Base-by-base conservation (phyloP, 352 stramenopile genomes). In the Pseudoperonospora humuli region DNA sequence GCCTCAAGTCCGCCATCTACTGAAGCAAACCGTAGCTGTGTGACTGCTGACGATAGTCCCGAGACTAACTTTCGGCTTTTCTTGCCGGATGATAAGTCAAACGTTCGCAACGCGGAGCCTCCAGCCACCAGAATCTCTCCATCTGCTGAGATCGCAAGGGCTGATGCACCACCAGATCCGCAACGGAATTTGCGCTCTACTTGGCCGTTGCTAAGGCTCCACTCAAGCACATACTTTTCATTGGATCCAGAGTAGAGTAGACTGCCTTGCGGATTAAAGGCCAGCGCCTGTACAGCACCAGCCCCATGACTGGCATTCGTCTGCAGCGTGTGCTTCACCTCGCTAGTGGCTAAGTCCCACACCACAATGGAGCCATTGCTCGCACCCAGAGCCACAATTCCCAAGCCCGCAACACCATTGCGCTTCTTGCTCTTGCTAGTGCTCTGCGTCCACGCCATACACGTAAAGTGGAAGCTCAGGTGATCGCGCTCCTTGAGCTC, bases 401-500 rank as follows among this genome's bases (percentile, higher is more conserved):
- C 80, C 2, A 82, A 46, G 29, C 42, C 50, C 13, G 48, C 47
- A 38, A 67, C 76, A 40, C 53, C 48, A 25, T 37, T 45, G 45
- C 75, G 73, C 58, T 84, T 84, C 45, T 63, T 57, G 13, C 9
- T 34, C 21, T 53, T 57, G 14, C 15, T 14, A 18, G 39, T 31
- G n/a, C 50, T 32, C 45, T 74, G 65, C 18, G 73, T 72, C 80
- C 80, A 93, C 11, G 77, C 69, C 20, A 84, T 54, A 47, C 66
- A 67, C 32, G 77, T 93, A 64, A 86, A 90, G 32, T 75, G 81
- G 71, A 89, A 89, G 51, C 59, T 86, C 27, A 90, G 62, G 57
- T 93, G 77, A 51, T 93, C 77, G 35, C 76, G 73, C 62, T 93
- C 77, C 50, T 83, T 83, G 11, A 90, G 61, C 43, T 93, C 81